phyloP scores from a whole-genome alignment of 1,139 yeast species.

The Magnusiomyces clavatus region DNA sequence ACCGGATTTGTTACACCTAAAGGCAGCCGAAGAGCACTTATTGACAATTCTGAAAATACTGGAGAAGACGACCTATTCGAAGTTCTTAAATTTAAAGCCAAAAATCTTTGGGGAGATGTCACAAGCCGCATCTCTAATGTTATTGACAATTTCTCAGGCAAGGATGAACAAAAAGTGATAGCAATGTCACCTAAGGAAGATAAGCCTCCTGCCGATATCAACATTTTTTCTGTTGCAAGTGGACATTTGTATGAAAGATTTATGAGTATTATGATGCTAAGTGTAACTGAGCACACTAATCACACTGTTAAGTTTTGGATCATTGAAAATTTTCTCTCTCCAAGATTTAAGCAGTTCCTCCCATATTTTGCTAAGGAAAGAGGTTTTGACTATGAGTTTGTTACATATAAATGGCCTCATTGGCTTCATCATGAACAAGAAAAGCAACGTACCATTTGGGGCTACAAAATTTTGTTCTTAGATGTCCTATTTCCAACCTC shows the following conservation, averaged over 20 bases:
- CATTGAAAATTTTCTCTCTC: constrained; percentile 69
- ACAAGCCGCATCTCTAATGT: background rate
- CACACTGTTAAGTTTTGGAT: constrained; percentile 79
- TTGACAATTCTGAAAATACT: constrained; percentile 4
- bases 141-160: constrained; percentile 7
- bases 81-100: constrained; percentile 2
- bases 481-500: constrained; percentile 82
- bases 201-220: constrained; percentile 49
- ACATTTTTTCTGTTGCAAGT: constrained; percentile 77
- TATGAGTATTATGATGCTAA: constrained; percentile 67
- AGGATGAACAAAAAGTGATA: background rate
- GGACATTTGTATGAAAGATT: constrained; percentile 73
- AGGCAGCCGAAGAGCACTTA: background rate
- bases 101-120: background rate
- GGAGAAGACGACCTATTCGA: background rate
- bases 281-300: constrained; percentile 57
- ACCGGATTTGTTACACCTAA: constrained; percentile 1
- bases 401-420: constrained; percentile 84
- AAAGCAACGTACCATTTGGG: constrained; percentile 77
- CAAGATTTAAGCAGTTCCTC: constrained; percentile 53
- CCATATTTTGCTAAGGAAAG: constrained; percentile 52
- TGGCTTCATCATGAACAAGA: constrained; percentile 78
- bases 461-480: constrained; percentile 74
- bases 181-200: constrained; percentile 2
- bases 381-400: constrained; percentile 59